Base-by-base conservation (phyloP, 192 early-diverging fungal genomes). In the Podila epigama region DNA sequence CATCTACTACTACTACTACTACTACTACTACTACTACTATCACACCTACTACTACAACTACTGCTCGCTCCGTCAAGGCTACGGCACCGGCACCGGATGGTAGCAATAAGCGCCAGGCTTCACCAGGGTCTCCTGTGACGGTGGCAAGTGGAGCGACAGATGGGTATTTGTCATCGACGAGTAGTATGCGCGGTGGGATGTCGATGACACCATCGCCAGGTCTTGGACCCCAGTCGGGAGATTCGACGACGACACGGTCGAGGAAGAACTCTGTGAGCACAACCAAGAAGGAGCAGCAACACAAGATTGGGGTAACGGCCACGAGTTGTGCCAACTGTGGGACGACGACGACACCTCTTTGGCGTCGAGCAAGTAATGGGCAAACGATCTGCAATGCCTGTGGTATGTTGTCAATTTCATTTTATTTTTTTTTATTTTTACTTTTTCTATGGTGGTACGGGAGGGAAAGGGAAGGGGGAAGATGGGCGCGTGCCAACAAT, bases 361-460 rank as follows among this genome's bases (percentile, higher is more conserved):
- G 97, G 97, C 86, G 97, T 13, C 83, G 96, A 32, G 89, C 93
- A 66, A 86, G 88, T 12, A 86, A 88, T 34, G 97, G 97, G 37
- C 91, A 94, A 44, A 91, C 94, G 7, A 92, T 99, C 34, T 99
- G 97, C 80, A 99, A 99, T 60, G 96, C 96, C 1, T 99, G 97
- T 80, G 97, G 96, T 48, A 85, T 91, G 69, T 96, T 12, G 58
- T 13, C 51, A 6, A 29, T 22, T 12, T 7, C 15, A 33, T 55
- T 32, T 33, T 53, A 9, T 53, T 29, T 29, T 53, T 53, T 22
- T 53, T 53, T 18, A 53, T 53, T 28, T 18, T 27, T 53, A 10
- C 27, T 10, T 22, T 50, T 22, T 50, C 20, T 51, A 10, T 10
- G n/a, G 50, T 51, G 22, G 9, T 28, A 12, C 5, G 10, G 13